Percentiles rank a stretch among this genome's conserved stretches.
phyloP scores from a whole-genome alignment of 1,139 yeast species.

The Scheffersomyces insectosa region DNA sequence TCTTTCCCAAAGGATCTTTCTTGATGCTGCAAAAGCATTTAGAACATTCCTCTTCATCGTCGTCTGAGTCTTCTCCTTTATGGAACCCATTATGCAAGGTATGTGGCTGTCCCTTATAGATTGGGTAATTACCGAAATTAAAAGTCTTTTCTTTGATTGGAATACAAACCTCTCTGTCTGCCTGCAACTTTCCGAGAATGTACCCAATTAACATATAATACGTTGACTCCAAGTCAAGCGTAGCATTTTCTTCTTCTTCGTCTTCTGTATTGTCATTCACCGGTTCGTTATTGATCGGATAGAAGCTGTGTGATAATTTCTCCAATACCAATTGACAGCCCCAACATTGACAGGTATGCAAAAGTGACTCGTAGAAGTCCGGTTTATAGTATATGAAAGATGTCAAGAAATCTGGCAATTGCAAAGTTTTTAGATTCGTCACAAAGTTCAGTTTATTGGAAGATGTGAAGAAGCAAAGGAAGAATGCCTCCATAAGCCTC shows the following conservation, averaged over 20 bases:
- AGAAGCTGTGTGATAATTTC: slow-evolving; percentile 22
- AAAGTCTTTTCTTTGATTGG: slow-evolving; percentile 33
- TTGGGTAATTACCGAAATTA: slow-evolving; percentile 31
- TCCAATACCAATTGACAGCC: slow-evolving; percentile 37
- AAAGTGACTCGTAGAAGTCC: slow-evolving; percentile 34
- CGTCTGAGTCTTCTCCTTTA: slow-evolving; percentile 3
- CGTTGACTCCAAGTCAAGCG: slow-evolving; percentile 28
- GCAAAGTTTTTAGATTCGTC: slow-evolving; percentile 25
- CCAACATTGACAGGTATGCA: slow-evolving; percentile 39
- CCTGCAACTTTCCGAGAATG: slow-evolving; percentile 37
- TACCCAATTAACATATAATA: slow-evolving; percentile 36
- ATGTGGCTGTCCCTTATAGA: slow-evolving; percentile 41
- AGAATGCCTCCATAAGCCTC: slow-evolving; percentile 38
- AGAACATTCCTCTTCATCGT: slow-evolving; percentile 3
- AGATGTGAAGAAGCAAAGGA: slow-evolving; percentile 24
- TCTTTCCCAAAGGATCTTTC: slow-evolving; percentile 25
- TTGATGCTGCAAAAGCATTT: slow-evolving; percentile 25
- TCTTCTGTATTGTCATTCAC: slow-evolving; percentile 10
- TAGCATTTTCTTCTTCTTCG: slow-evolving; percentile 5
- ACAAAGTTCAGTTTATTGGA: slow-evolving; percentile 2
- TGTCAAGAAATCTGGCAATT: slow-evolving; percentile 40
- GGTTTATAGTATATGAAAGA: slow-evolving; percentile 43
- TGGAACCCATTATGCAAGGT: slow-evolving; percentile 38
- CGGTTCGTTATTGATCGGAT: slow-evolving; percentile 20
- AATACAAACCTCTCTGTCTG: slow-evolving; percentile 40